phyloP scores from a whole-genome alignment of 2,329 filamentous ascomycete species.

The Fusarium coicis region DNA sequence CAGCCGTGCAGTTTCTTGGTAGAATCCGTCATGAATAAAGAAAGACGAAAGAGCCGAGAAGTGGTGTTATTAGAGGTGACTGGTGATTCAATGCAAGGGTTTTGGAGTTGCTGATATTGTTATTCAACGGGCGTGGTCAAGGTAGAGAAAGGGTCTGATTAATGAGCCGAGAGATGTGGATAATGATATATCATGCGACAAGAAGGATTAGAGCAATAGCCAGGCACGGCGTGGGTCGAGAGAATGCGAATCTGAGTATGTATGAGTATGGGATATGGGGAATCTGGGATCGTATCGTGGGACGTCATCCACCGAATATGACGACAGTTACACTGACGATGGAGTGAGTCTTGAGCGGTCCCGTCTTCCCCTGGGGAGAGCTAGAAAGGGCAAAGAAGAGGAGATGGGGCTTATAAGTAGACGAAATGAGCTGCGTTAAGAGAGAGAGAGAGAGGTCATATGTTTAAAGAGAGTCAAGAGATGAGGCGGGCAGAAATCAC shows the following conservation, averaged over 20 bases:
- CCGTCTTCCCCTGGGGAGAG: slow-evolving; percentile 13
- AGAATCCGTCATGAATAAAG: slow-evolving; percentile 38
- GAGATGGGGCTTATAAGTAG: neutral
- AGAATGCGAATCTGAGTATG: slow-evolving; percentile 19
- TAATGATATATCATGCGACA: slow-evolving; percentile 43
- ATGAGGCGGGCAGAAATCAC: slow-evolving; percentile 23
- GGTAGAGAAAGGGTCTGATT: slow-evolving; percentile 4
- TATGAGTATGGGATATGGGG: slow-evolving; percentile 21
- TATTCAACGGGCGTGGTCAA: neutral
- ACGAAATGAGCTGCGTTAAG: neutral
- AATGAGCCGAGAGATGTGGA: slow-evolving; percentile 33
- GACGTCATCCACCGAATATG: slow-evolving; percentile 45
- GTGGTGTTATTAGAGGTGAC: neutral
- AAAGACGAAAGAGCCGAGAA: neutral
- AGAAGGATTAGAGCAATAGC: slow-evolving; percentile 18
- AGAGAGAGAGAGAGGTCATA: neutral
- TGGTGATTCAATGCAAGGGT: slow-evolving; percentile 19
- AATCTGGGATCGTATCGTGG: slow-evolving; percentile 42
- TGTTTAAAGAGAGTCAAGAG: slow-evolving; percentile 1
- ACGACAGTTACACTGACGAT: slow-evolving; percentile 35
- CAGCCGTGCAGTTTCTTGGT: slow-evolving; percentile 43
- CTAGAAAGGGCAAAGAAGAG: neutral
- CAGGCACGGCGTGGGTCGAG: slow-evolving; percentile 38
- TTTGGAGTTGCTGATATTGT: slow-evolving; percentile 9
- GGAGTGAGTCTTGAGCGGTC: slow-evolving; percentile 26